Base-by-base conservation (phyloP, 805 yeast genomes). In the Kodamaea neixiangensis region DNA sequence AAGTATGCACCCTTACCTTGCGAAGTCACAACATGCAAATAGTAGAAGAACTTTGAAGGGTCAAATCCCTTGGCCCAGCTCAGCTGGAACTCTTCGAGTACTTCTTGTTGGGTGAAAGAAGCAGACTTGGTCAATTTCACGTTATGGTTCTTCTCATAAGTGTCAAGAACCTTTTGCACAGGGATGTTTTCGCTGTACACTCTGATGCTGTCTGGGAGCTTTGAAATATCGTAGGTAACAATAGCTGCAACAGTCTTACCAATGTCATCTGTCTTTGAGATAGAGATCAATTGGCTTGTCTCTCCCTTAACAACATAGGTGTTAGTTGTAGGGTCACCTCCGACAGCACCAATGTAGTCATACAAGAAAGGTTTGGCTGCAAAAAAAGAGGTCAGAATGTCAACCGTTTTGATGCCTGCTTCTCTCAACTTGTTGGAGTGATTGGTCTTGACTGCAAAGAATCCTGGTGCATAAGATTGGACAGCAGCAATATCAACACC, bases 361-460 rank as follows among this genome's bases (percentile, higher is more conserved):
- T 70, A 70, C 44, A 71, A 53, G 59, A 67, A 72, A 1, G 60
- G 19, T 5, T 75, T 76, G 15, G 64, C 57, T 2, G 67, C 70
- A 56, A 81, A 79, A 33, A 67, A 60, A 0, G 72, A 60, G 11
- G 80, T 77, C 46, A 50, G 22, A 13, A 81, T 56, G 54, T 76
- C 80, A 47, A 79, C 73, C 0, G 75, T 72, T 62, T 80, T 81
- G 49, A 79, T 50, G 13, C 83, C 83, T 7, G 64, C 59, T 1
- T 58, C 64, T 56, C 83, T 71, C 15, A 78, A 71, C 11, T 60
- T 65, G 1, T 59, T 58, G 5, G 75, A 60, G 57, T 79, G 81
- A 1, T 50, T 58, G 0, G 60, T 42, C 60, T 79, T 80, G 15
- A 50, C 10, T 1, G 44, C 58, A 25, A 66, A 58, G 49, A 78